A percentile compares a stretch with the other conserved stretches of the same genome.
These are phyloP conservation scores for Madurella fahalii DNA, from an alignment of 2,329 filamentous ascomycete genomes.

Conservation along the genomic window DNA sequence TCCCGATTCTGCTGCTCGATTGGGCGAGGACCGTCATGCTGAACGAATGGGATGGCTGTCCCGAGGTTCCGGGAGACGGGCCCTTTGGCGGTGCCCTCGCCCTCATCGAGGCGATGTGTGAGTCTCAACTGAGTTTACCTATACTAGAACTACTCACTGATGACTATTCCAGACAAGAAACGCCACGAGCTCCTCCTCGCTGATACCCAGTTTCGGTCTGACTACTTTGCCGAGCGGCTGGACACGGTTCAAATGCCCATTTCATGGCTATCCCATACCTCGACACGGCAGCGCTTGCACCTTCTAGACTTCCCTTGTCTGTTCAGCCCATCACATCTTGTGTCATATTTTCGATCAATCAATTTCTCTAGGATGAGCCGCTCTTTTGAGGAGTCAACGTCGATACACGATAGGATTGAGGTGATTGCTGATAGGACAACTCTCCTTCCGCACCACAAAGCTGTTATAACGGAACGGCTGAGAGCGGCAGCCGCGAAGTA, in stretches of 20 bases:
- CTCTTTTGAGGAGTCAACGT: slow-evolving; percentile 66
- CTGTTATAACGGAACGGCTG: slow-evolving; percentile 59
- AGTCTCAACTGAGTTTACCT: slow-evolving; percentile 32
- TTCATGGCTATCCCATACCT: slow-evolving; percentile 61
- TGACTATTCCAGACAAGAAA: slow-evolving; percentile 49
- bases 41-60: slow-evolving; percentile 74
- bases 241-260: slow-evolving; percentile 71
- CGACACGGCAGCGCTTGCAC: slow-evolving; percentile 63
- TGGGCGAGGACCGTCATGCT: slow-evolving; percentile 73
- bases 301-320: slow-evolving; percentile 77
- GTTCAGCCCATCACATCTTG: slow-evolving; percentile 67
- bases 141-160: neutral
- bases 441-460: slow-evolving; percentile 55
- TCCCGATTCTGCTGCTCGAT: slow-evolving; percentile 58
- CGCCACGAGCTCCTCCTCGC: slow-evolving; percentile 61
- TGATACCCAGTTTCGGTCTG: slow-evolving; percentile 67
- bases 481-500: slow-evolving; percentile 66
- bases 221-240: slow-evolving; percentile 71
- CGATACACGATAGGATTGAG: slow-evolving; percentile 52
- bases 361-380: slow-evolving; percentile 85
- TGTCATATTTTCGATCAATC: slow-evolving; percentile 81
- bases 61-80: slow-evolving; percentile 64
- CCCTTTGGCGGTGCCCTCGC: slow-evolving; percentile 73
- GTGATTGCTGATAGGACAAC: slow-evolving; percentile 51
- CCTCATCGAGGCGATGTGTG: slow-evolving; percentile 68